phyloP scores from a whole-genome alignment of 257 asterid species.

The Penstemon eatonii region DNA sequence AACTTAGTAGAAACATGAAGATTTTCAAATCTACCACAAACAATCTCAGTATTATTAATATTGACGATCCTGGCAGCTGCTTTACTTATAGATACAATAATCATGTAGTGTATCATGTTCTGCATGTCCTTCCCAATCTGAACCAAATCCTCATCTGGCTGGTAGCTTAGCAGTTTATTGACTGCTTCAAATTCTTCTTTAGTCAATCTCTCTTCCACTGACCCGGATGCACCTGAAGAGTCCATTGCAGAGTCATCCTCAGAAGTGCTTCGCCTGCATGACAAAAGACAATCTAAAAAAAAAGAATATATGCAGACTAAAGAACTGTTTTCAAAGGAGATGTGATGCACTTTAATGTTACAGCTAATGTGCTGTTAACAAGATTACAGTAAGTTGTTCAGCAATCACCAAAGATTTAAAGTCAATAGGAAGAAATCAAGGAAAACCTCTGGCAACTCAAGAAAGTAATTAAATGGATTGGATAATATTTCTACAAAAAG shows the following conservation, averaged over 20 bases:
- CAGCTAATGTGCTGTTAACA: conserved; percentile 9
- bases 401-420: conserved; percentile 9
- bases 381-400: conserved; percentile 8
- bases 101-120: conserved; percentile 76
- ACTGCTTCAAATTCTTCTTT: conserved; percentile 99
- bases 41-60: conserved; percentile 68
- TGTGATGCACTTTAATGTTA: conserved; percentile 21
- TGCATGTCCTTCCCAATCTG: conserved; percentile 69
- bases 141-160: conserved; percentile 83
- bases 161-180: conserved; percentile 85
- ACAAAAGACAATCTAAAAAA: conserved; percentile 24
- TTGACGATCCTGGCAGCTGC: conserved; percentile 89
- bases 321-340: neutral
- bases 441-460: conserved; percentile 7
- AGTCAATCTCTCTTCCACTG: conserved; percentile 77
- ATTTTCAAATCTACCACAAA: conserved; percentile 95
- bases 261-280: conserved; percentile 68
- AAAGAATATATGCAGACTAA: neutral
- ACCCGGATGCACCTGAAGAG: conserved; percentile 34
- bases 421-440: conserved; percentile 8
- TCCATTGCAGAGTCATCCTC: conserved; percentile 54
- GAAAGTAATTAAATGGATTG: conserved; percentile 21
- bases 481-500: conserved; percentile 9
- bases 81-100: conserved; percentile 74
- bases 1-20: conserved; percentile 79